These are phyloP conservation scores for Aspergillus luchuensis DNA, from an alignment of 2,329 filamentous ascomycete species.

Conservation along the genomic window DNA sequence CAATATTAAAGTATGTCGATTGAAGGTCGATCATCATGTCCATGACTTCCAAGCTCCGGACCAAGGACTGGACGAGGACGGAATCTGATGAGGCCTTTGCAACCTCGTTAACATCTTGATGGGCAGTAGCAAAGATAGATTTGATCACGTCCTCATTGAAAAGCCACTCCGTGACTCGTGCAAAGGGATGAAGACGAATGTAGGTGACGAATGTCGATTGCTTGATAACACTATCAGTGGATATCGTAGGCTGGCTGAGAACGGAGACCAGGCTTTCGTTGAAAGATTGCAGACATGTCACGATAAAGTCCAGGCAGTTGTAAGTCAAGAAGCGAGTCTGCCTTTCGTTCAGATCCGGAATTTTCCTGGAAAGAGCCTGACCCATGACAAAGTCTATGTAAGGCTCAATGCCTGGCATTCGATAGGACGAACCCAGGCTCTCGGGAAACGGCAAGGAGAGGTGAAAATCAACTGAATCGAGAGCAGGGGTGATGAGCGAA, in stretches of 20 bases:
- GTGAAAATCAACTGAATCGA: conserved; percentile 56
- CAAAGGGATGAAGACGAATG: conserved; percentile 85
- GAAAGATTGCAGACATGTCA: conserved; percentile 78
- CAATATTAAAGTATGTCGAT: conserved; percentile 85
- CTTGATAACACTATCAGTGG: conserved; percentile 73
- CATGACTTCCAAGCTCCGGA: conserved; percentile 81
- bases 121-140: conserved; percentile 74
- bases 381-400: conserved; percentile 92
- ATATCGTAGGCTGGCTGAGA: conserved; percentile 74
- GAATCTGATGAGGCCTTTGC: conserved; percentile 74
- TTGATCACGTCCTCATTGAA: conserved; percentile 88
- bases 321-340: conserved; percentile 75
- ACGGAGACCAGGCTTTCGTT: conserved; percentile 91
- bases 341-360: conserved; percentile 66
- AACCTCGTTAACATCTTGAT: conserved; percentile 73
- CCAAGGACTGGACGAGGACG: conserved; percentile 75
- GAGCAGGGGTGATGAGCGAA: conserved; percentile 65
- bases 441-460: conserved; percentile 86
- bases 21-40: conserved; percentile 82
- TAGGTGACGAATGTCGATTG: conserved; percentile 77
- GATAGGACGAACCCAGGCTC: conserved; percentile 72
- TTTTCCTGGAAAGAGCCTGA: conserved; percentile 69
- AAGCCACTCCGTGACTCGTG: conserved; percentile 95
- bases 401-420: conserved; percentile 83
- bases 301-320: conserved; percentile 80